These are phyloP conservation scores for Fusarium sp. DNA, from an alignment of 2,329 filamentous ascomycete species.

Conservation along the genomic window DNA sequence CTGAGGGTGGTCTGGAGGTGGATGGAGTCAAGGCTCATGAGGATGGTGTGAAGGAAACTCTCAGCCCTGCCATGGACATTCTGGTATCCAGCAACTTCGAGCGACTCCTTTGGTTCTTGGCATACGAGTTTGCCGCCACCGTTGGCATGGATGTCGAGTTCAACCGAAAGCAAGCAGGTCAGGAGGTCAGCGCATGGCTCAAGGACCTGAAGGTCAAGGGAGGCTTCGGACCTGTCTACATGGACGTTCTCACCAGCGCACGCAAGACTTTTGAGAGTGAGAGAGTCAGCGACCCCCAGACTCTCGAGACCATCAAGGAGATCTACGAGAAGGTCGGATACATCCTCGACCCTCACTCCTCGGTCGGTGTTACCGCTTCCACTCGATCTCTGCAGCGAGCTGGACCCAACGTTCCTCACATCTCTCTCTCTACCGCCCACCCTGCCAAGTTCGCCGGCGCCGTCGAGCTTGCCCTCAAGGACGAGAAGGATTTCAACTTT, in stretches of 20 bases:
- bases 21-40: slow-evolving; percentile 72
- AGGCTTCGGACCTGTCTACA: slow-evolving; percentile 81
- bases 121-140: slow-evolving; percentile 73
- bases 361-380: slow-evolving; percentile 85
- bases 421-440: slow-evolving; percentile 92
- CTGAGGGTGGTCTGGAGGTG: slow-evolving; percentile 71
- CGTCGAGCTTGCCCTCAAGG: slow-evolving; percentile 81
- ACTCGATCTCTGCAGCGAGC: slow-evolving; percentile 72
- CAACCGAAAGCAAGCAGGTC: slow-evolving; percentile 76
- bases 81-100: slow-evolving; percentile 97
- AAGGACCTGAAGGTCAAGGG: slow-evolving; percentile 82
- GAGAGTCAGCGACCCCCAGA: slow-evolving; percentile 73
- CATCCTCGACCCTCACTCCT: slow-evolving; percentile 91
- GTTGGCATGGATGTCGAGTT: slow-evolving; percentile 72
- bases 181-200: slow-evolving; percentile 83
- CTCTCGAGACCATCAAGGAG: slow-evolving; percentile 70
- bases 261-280: slow-evolving; percentile 85
- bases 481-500: slow-evolving; percentile 80
- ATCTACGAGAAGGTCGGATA: slow-evolving; percentile 74
- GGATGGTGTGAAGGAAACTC: slow-evolving; percentile 87
- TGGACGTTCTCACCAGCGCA: slow-evolving; percentile 76
- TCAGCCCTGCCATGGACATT: slow-evolving; percentile 97
- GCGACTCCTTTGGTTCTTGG: slow-evolving; percentile 91
- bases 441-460: slow-evolving; percentile 93
- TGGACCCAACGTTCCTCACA: slow-evolving; percentile 69